phyloP scores from a whole-genome alignment of 768 basidiomycete species.

The Rhizopogon sp. region DNA sequence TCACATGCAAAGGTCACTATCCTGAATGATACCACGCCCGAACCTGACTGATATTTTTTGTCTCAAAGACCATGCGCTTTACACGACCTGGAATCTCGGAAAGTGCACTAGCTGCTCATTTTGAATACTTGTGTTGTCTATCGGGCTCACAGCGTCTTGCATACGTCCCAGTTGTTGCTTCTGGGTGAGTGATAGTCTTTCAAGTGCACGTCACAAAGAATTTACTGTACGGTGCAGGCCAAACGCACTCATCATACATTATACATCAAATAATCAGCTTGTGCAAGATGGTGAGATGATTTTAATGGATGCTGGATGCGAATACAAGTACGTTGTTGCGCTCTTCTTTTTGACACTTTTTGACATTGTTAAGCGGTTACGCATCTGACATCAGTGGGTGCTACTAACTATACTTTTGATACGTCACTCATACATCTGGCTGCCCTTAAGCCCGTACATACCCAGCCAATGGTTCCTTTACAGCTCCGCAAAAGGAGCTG shows the following conservation, averaged over 20 bases:
- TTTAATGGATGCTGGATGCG: constrained; percentile 89
- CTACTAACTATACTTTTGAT: neutral
- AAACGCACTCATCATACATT: constrained; percentile 91
- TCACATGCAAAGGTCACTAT: constrained; percentile 75
- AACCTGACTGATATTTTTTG: neutral
- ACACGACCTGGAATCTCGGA: constrained; percentile 53
- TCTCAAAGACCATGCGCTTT: constrained; percentile 76
- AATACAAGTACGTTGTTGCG: constrained; percentile 63
- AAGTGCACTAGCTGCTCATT: constrained; percentile 68
- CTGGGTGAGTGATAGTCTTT: constrained; percentile 54
- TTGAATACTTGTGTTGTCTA: constrained; percentile 82
- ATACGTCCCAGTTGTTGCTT: constrained; percentile 98
- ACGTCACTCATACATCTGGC: constrained; percentile 4
- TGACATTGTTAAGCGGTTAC: constrained; percentile 58
- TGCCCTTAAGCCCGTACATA: constrained; percentile 69
- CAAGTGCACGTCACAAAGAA: neutral
- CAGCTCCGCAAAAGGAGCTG: constrained; percentile 73
- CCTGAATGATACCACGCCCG: neutral
- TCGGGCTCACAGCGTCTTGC: constrained; percentile 81
- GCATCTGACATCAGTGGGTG: constrained; percentile 87
- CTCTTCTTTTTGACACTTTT: neutral
- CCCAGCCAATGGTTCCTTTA: constrained; percentile 80
- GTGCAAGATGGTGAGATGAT: constrained; percentile 69
- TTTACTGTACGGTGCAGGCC: constrained; percentile 40
- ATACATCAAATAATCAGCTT: constrained; percentile 85